Evolutionary conservation across 805 yeast species (phyloP).

Genomic region (Saccharomycopsis fibuligera): DNA sequence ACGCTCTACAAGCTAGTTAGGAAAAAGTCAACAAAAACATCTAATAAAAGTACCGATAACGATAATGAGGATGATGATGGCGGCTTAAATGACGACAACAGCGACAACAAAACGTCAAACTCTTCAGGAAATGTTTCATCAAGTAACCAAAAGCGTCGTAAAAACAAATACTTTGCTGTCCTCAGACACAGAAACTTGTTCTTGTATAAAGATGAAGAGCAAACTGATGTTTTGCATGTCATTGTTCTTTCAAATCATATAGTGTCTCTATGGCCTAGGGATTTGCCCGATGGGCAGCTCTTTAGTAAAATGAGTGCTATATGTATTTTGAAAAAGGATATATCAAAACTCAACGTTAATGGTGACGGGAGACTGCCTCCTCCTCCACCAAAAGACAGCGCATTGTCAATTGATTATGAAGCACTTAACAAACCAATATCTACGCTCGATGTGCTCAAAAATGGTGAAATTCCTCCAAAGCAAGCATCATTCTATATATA

Average conservation of each 20-base stretch:
- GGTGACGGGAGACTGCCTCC: conserved; percentile 23
- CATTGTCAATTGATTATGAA: conserved; percentile 11
- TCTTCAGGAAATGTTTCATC: conserved; percentile 17
- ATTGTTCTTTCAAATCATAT: conserved; percentile 66
- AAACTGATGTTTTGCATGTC: conserved; percentile 66
- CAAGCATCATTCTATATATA: conserved; percentile 51
- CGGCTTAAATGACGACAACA: conserved; percentile 8
- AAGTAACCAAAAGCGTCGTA: conserved; percentile 34
- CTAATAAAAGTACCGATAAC: conserved; percentile 6
- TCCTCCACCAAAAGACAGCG: conserved; percentile 23
- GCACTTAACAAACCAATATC: conserved; percentile 12
- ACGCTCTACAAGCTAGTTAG: conserved; percentile 54
- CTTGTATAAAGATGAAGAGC: conserved; percentile 66
- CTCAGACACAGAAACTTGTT: conserved; percentile 84
- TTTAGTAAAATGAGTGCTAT: conserved; percentile 79
- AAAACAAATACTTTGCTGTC: conserved; percentile 61
- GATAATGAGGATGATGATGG: conserved; percentile 14
- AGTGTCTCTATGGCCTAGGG: conserved; percentile 82
- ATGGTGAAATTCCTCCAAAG: conserved; percentile 30
- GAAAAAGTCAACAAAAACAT: conserved; percentile 22
- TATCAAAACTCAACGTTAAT: conserved; percentile 23
- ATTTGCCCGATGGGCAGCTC: conserved; percentile 64
- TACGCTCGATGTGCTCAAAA: conserved; percentile 22
- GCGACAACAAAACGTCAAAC: conserved; percentile 24
- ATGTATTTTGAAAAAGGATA: conserved; percentile 51